These are phyloP conservation scores for Aspergillus aculeatus DNA, from an alignment of 2,329 filamentous ascomycete species.

Conservation along the genomic window DNA sequence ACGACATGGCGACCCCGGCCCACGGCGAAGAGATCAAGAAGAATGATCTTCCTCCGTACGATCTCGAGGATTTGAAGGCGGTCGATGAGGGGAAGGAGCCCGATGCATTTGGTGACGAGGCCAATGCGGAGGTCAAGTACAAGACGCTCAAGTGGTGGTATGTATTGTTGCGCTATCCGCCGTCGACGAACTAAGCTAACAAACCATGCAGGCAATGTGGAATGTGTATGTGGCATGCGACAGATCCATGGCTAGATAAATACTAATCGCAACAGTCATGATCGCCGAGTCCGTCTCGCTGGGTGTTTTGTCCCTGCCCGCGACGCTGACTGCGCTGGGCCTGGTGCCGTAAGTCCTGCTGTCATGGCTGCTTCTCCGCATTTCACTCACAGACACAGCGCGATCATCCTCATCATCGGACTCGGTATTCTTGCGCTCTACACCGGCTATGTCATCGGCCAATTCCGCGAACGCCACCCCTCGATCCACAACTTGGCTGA, in stretches of 20 bases:
- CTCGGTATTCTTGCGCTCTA: conserved; percentile 59
- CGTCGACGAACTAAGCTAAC: conserved; percentile 30
- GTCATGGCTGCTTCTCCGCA: not conserved
- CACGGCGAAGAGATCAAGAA: conserved; percentile 17
- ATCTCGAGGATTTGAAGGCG: conserved; percentile 17
- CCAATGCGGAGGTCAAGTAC: conserved; percentile 45
- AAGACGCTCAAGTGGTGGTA: conserved; percentile 47
- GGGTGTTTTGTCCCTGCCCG: conserved; percentile 56
- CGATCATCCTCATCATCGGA: conserved; percentile 53
- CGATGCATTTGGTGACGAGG: conserved; percentile 36
- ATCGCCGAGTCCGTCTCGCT: conserved; percentile 57
- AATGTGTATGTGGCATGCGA: conserved; percentile 28
- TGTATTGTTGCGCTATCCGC: not conserved
- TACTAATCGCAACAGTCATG: conserved; percentile 42
- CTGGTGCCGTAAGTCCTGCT: conserved; percentile 46
- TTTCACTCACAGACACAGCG: conserved; percentile 30
- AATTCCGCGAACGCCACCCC: conserved; percentile 57
- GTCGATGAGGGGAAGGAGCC: conserved; percentile 7
- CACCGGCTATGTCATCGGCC: conserved; percentile 59
- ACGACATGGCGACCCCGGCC: conserved; percentile 9
- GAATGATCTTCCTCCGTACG: conserved; percentile 7
- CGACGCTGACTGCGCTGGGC: conserved; percentile 51
- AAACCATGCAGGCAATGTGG: conserved; percentile 37
- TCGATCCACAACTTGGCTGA: conserved; percentile 67
- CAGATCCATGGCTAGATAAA: not conserved